Conservation (phyloP, 225 moss, liverwort and hornwort species). For the Sphagnum tenellum region DNA sequence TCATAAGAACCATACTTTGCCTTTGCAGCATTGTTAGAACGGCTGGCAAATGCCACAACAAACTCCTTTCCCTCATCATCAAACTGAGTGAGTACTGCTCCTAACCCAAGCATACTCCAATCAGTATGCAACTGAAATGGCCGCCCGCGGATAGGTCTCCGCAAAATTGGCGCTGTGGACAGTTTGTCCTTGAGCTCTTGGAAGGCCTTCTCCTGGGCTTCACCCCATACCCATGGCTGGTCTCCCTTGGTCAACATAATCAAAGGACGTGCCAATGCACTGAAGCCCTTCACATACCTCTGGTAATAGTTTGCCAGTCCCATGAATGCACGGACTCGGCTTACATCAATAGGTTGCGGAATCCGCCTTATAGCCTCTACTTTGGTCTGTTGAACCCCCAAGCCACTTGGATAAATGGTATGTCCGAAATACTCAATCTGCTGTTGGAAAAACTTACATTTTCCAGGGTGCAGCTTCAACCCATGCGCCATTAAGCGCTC, state of each 20-base stretch:
- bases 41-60: background rate
- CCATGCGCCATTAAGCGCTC: background rate
- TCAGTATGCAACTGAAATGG: background rate
- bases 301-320: conserved; percentile 1
- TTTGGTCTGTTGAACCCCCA: background rate
- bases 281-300: background rate
- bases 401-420: background rate
- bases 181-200: too few relatives aligned
- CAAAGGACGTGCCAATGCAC: background rate
- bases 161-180: background rate
- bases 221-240: background rate
- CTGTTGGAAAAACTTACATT: background rate
- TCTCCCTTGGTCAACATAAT: background rate
- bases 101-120: background rate
- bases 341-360: background rate
- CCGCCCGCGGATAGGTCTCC: background rate
- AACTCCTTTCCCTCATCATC: conserved; percentile 4
- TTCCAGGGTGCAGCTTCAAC: background rate
- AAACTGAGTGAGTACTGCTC: background rate
- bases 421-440: background rate
- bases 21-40: background rate
- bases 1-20: background rate
- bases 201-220: too few relatives aligned
- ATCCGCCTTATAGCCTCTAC: background rate
- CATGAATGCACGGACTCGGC: background rate